Percentiles rank a stretch among this genome's conserved stretches.
Conservation (phyloP, 176 grass and related monocot species). For the Canna indica region DNA sequence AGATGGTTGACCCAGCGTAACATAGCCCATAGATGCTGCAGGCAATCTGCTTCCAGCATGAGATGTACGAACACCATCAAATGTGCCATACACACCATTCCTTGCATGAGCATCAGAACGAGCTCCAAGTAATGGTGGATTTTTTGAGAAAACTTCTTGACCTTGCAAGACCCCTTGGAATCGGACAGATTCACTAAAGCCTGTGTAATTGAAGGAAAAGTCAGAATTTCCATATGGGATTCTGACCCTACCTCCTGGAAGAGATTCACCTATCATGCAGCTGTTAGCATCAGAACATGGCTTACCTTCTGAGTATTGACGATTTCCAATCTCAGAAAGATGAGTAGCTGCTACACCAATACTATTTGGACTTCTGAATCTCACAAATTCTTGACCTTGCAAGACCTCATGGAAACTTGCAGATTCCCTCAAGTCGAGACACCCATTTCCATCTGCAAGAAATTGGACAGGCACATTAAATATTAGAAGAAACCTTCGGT, state of each 20-base stretch:
- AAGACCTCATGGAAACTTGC: conserved; percentile 80
- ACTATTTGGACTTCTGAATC: conserved; percentile 32
- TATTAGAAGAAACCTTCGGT: neutral
- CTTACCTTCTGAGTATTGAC: conserved; percentile 2
- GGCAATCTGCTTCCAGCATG: conserved; percentile 27
- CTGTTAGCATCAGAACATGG: conserved; percentile 19
- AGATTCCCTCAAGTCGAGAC: conserved; percentile 42
- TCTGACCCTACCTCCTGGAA: conserved; percentile 10
- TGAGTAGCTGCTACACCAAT: conserved; percentile 17
- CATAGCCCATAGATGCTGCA: conserved; percentile 27
- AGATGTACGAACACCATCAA: conserved; percentile 21
- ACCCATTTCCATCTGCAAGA: conserved; percentile 58
- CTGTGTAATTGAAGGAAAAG: conserved; percentile 40
- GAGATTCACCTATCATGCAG: conserved; percentile 16
- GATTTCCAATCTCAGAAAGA: conserved; percentile 14
- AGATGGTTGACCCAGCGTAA: conserved; percentile 15
- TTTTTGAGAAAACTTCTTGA: conserved; percentile 79
- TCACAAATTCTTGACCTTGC: conserved; percentile 99
- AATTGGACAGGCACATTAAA: neutral
- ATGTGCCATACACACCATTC: conserved; percentile 15
- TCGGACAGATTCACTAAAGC: conserved; percentile 51
- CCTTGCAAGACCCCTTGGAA: conserved; percentile 99
- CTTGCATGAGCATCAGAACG: conserved; percentile 17
- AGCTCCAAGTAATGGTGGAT: conserved; percentile 22
- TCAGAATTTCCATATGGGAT: neutral